phyloP scores from a whole-genome alignment of 495 filamentous ascomycete genomes.

The Neurospora sp. region DNA sequence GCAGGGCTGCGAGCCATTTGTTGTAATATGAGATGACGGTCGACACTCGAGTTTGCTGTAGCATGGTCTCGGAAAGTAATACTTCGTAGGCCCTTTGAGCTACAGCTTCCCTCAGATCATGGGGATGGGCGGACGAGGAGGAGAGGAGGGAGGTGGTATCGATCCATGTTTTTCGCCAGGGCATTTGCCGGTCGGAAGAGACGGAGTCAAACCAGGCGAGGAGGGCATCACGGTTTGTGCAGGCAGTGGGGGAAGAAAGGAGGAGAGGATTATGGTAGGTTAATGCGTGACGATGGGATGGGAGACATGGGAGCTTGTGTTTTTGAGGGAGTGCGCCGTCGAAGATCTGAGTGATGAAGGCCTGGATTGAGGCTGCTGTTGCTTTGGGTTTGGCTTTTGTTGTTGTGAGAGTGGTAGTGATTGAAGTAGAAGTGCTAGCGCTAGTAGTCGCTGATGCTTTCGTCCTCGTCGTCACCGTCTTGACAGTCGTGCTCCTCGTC shows the following conservation, averaged over 20 bases:
- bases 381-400: background rate
- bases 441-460: background rate
- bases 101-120: slow-evolving; percentile 14
- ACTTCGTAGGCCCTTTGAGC: slow-evolving; percentile 38
- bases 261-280: slow-evolving; percentile 35
- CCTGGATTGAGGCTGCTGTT: background rate
- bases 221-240: slow-evolving; percentile 15
- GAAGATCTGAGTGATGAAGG: background rate
- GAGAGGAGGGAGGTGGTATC: slow-evolving; percentile 12
- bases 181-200: slow-evolving; percentile 29
- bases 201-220: slow-evolving; percentile 32
- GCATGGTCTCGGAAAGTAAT: slow-evolving; percentile 42
- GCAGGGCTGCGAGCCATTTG: slow-evolving; percentile 35
- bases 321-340: background rate
- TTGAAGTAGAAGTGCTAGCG: background rate
- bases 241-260: slow-evolving; percentile 16
- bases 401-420: background rate
- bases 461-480: background rate
- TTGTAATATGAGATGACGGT: slow-evolving; percentile 34
- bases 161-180: slow-evolving; percentile 37
- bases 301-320: background rate
- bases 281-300: slow-evolving; percentile 11
- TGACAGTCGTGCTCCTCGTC: background rate
- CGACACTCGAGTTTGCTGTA: slow-evolving; percentile 41
- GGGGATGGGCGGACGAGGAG: background rate